Base-by-base conservation (phyloP, 805 yeast species). In the Yamadazyma tumulicola region DNA sequence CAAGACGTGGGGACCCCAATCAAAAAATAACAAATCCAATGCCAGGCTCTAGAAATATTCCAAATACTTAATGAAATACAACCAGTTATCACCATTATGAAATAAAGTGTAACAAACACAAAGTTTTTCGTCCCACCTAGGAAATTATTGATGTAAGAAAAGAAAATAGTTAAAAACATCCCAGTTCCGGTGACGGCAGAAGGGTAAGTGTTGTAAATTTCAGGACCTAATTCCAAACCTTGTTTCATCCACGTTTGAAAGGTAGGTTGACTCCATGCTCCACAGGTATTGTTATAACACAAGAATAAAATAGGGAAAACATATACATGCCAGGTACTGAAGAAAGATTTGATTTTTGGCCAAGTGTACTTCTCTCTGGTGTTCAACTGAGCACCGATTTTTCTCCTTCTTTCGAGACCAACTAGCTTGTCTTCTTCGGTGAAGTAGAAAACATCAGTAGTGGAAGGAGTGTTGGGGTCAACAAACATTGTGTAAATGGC, bases 11-110 rank as follows among this genome's bases (percentile, higher is more conserved):
- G 77, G 11, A 69, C 49, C 3, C 75, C 75, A 3, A 68, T 51
- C 30, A 74, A 41, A 43, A 66, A 74, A 49, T 72, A 77, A 10
- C 69, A 57, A 7, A 69, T 53, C 75, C 78, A 75, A 38, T 74
- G 76, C 23, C 67, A 61, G 1, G 72, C 72, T 9, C 45, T 51
- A 1, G 76, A 73, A 19, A 75, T 64, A 28, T 69, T 44, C 79
- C 80, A 77, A 9, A 43, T 53, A 0, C 76, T 62, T 30, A 74
- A 54, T 4, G 67, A 48, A 4, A 68, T 52, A 49, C 69, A 59
- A 3, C 77, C 72, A 23, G 70, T 38, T 25, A 68, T 55, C 11
- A 67, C 52, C 19, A 60, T 50, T 2, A 65, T 28, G 40, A 71
- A 75, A 48, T 52, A 71, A 3, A 53, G 41, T 2, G 42, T 42